phyloP scores from a whole-genome alignment of 352 stramenopile species.

The Aphanomyces cochlioides region DNA sequence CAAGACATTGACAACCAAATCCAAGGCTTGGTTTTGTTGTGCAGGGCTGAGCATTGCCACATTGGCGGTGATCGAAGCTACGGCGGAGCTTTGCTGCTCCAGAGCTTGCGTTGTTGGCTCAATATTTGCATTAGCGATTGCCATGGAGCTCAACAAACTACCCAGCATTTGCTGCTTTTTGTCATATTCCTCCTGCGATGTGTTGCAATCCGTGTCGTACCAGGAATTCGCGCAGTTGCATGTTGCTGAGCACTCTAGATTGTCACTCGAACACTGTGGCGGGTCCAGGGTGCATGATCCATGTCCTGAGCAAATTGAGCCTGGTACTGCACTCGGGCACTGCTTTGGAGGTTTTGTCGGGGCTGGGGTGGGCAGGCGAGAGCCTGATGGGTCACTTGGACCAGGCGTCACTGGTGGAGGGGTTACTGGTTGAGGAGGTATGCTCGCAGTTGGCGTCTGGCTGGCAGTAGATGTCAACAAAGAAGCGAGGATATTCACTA shows the following conservation, averaged over 20 bases:
- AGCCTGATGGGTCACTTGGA: background rate
- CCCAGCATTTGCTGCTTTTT: conserved; percentile 48
- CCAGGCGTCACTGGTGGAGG: background rate
- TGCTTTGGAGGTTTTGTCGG: background rate
- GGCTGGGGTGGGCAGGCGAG: background rate
- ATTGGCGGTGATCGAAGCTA: conserved; percentile 64
- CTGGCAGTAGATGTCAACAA: background rate
- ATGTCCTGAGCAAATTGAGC: conserved; percentile 39
- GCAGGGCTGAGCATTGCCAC: conserved; percentile 49
- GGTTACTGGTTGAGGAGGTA: background rate
- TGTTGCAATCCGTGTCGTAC: conserved; percentile 58
- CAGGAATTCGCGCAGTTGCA: conserved; percentile 48
- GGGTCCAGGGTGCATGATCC: conserved; percentile 51
- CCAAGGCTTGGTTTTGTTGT: conserved; percentile 37
- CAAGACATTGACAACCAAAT: conserved; percentile 8
- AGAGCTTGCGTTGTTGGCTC: conserved; percentile 38
- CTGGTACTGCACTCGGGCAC: conserved; percentile 1
- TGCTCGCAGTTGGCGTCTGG: background rate
- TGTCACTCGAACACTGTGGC: conserved; percentile 40
- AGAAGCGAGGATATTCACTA: conserved; percentile 35
- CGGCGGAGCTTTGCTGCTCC: conserved; percentile 60
- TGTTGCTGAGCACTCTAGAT: conserved; percentile 48
- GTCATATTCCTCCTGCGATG: conserved; percentile 49
- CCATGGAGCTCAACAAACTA: conserved; percentile 57
- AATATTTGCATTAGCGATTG: conserved; percentile 44